Percentiles rank a stretch among this genome's conserved stretches.
phyloP scores from a whole-genome alignment of 306 rosid genomes.

The Astragalus membranaceus region DNA sequence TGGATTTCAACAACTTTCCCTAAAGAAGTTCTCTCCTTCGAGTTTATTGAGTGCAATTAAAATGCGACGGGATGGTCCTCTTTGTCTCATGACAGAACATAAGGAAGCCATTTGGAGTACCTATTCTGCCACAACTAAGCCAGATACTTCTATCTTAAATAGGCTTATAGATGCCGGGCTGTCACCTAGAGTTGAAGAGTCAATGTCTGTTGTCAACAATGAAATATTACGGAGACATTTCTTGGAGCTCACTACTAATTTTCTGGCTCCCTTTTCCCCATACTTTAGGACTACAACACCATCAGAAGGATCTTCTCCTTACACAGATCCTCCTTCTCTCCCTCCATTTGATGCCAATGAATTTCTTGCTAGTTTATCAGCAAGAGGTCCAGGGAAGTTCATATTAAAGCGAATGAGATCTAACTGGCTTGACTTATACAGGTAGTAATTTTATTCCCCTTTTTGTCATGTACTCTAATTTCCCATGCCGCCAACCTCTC shows the following conservation, averaged over 20 bases:
- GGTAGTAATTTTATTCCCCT: slow-evolving; percentile 35
- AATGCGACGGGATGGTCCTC: slow-evolving; percentile 87
- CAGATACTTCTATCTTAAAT: slow-evolving; percentile 82
- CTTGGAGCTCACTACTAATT: slow-evolving; percentile 82
- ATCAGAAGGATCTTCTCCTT: slow-evolving; percentile 77
- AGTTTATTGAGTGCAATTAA: slow-evolving; percentile 75
- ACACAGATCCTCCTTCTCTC: slow-evolving; percentile 61
- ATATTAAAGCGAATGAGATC: slow-evolving; percentile 79
- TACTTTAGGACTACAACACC: slow-evolving; percentile 72
- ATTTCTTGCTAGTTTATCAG: slow-evolving; percentile 62
- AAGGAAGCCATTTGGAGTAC: slow-evolving; percentile 94
- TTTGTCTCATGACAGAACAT: slow-evolving; percentile 95
- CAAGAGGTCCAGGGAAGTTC: slow-evolving; percentile 90
- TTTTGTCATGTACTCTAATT: background rate
- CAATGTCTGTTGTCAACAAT: slow-evolving; percentile 89
- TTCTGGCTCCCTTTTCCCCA: slow-evolving; percentile 94
- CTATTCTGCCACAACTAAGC: slow-evolving; percentile 75
- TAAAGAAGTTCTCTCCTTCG: slow-evolving; percentile 73
- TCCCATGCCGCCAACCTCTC: background rate
- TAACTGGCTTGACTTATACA: slow-evolving; percentile 82
- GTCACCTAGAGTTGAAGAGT: slow-evolving; percentile 83
- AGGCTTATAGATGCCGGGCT: slow-evolving; percentile 86
- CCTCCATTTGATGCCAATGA: slow-evolving; percentile 62
- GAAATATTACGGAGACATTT: slow-evolving; percentile 83
- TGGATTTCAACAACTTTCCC: slow-evolving; percentile 70